Base-by-base conservation (phyloP, 106 monocot species). In the Posidonia australis region DNA sequence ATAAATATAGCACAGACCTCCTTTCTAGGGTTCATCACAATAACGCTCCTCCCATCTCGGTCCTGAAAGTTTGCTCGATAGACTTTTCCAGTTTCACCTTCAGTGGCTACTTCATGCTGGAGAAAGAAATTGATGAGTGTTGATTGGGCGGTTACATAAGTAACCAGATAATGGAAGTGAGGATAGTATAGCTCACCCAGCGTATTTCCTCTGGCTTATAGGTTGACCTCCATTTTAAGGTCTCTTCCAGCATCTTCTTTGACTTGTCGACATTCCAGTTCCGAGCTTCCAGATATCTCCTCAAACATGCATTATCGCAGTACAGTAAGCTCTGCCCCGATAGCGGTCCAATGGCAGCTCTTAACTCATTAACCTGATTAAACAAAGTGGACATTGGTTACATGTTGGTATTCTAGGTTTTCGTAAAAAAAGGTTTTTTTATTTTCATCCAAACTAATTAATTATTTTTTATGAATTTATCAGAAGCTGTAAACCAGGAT, bases 21-120 rank as follows among this genome's bases (percentile, higher is more conserved):
- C 26, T 84, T 92, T 65, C 67, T 82, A 41, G 92, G 92, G 60
- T 58, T 82, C 66, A 92, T 24, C 32, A 92, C 76, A 71, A 92
- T 77, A 51, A 92, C 84, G 29, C 74, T 77, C 51, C 92, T 84
- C 10, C 84, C 92, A 6, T 82, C 78, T 36, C 68, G 73, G 44
- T 92, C 92, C 9, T 67, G 68, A 69, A 87, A 92, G 54, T 61
- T 74, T 54, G 92, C 92, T 74, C 87, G 52, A 67, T 92, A 92
- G 25, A 73, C 59, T 68, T 92, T 92, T 5, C 92, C 92, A 20
- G 92, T 92, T 78, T 92, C 92, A 19, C 82, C 82, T 84, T 92
- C 92, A 5, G n/a, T 5, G 19, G 87, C 79, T 54, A 92, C 73
- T 49, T 92, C 84, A 67, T 72, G 69, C 92, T 92, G 69, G 17